Conservation (phyloP, 2,329 filamentous ascomycete genomes). For the Amphichorda felina region DNA sequence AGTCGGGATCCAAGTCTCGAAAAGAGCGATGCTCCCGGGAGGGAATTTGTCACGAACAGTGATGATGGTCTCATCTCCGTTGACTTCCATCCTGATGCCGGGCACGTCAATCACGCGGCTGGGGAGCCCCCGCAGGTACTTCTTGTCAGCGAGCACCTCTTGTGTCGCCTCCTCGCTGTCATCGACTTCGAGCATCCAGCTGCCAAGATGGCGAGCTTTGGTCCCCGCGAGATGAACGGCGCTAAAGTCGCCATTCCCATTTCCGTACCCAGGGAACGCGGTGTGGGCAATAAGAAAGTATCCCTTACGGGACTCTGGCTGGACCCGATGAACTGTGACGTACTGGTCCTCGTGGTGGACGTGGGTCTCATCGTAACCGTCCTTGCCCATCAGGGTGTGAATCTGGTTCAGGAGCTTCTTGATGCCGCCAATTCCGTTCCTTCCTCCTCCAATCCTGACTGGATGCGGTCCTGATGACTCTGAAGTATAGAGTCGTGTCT, state of each 20-base stretch:
- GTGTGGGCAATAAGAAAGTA: conserved; percentile 96
- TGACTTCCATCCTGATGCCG: conserved; percentile 61
- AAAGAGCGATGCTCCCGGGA: conserved; percentile 86
- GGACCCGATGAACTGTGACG: conserved; percentile 89
- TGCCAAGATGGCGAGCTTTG: conserved; percentile 73
- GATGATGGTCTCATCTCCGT: conserved; percentile 65
- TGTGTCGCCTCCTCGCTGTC: conserved; percentile 57
- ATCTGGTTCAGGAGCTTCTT: conserved; percentile 93
- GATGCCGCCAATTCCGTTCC: conserved; percentile 76
- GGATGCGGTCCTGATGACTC: conserved; percentile 50
- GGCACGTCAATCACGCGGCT: conserved; percentile 66
- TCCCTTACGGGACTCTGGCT: conserved; percentile 83
- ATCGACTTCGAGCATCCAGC: conserved; percentile 88
- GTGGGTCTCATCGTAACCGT: conserved; percentile 89
- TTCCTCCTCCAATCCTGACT: conserved; percentile 56
- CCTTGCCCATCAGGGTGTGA: conserved; percentile 89
- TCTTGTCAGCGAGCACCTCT: conserved; percentile 54
- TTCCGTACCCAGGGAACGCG: conserved; percentile 83
- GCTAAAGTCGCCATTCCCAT: conserved; percentile 68
- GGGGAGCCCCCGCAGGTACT: conserved; percentile 68
- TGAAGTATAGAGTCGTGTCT: conserved; percentile 74
- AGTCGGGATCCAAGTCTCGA: conserved; percentile 90
- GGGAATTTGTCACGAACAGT: conserved; percentile 74
- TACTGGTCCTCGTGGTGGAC: conserved; percentile 96
- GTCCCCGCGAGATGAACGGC: conserved; percentile 76